Conservation (phyloP, 1,139 yeast genomes). For the Yamadazyma diospyri region DNA sequence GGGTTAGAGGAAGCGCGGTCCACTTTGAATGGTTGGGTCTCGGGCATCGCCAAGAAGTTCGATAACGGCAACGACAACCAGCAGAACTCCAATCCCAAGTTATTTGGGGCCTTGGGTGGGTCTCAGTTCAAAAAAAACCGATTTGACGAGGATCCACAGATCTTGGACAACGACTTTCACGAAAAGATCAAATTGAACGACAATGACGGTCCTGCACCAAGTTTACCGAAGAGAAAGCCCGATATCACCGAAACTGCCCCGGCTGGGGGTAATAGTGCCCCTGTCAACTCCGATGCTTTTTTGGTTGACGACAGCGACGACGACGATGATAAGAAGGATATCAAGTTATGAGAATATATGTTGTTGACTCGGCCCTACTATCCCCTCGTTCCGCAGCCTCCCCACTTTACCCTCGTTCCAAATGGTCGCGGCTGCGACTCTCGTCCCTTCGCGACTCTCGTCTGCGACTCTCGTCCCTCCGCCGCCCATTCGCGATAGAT, state of each 20-base stretch:
- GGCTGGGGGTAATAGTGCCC: slow-evolving; percentile 11
- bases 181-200: slow-evolving; percentile 52
- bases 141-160: slow-evolving; percentile 56
- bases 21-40: slow-evolving; percentile 80
- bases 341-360: slow-evolving; percentile 4
- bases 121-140: slow-evolving; percentile 34
- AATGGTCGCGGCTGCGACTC: too few species aligned
- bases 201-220: slow-evolving; percentile 31
- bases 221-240: slow-evolving; percentile 15
- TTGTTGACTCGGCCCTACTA: not conserved
- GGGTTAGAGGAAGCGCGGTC: slow-evolving; percentile 83
- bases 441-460: too few species aligned
- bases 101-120: slow-evolving; percentile 50
- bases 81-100: slow-evolving; percentile 31
- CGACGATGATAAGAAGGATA: slow-evolving; percentile 37
- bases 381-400: too few species aligned
- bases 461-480: too few species aligned
- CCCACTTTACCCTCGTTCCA: too few species aligned
- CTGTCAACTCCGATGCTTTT: slow-evolving; percentile 51
- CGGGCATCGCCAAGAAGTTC: slow-evolving; percentile 62
- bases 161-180: slow-evolving; percentile 50
- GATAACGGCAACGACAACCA: slow-evolving; percentile 11
- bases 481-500: too few species aligned
- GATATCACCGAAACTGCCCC: slow-evolving; percentile 10
- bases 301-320: slow-evolving; percentile 79